Base-by-base conservation (phyloP, 1,284 basidiomycete genomes). In the Ceratobasidium sp. region DNA sequence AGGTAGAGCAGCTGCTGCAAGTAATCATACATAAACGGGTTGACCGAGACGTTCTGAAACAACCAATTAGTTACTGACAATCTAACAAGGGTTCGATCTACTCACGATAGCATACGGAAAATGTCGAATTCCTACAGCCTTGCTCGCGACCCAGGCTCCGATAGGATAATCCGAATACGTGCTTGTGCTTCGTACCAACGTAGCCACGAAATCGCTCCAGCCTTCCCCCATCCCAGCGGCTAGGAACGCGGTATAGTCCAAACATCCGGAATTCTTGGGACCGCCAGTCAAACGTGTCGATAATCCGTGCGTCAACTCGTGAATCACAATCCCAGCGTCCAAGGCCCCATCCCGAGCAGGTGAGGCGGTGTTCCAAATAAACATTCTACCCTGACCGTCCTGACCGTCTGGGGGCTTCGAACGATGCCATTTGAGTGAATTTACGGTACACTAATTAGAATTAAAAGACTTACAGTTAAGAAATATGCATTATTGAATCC, bases 221-320 rank as follows among this genome's bases (percentile, higher is more conserved):
- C 92, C 96, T 82, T 96, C 93, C 77, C 94, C 96, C 95, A 98
- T 97, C 50, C 96, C 96, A 48, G 96, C 96, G 21, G 90, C 87
- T 83, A 98, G 96, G 64, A 96, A 95, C 90, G 92, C 98, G 14
- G 30, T 30, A 45, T 8, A 8, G 14, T 94, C 95, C 74, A 97
- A 88, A 81, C 94, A 97, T 3, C 92, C 92, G 53, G 92, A 94
- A 84, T 97, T 95, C 74, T 88, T 85, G 0, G 96, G 96, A 1
- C 96, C 96, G 81, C 96, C 96, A 18, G 96, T 98, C 73, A 98
- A 82, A 78, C 97, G 92, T 5, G 94, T 98, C 77, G 92, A 94
- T 65, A 98, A 82, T 77, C 96, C 96, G 80, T 98, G 96, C 72
- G 87, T 85, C 78, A 92, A 81, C 82, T 96, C 94, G 81, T 96